phyloP scores from a whole-genome alignment of 2,329 filamentous ascomycete species.

The Chaetomium olivaceum region DNA sequence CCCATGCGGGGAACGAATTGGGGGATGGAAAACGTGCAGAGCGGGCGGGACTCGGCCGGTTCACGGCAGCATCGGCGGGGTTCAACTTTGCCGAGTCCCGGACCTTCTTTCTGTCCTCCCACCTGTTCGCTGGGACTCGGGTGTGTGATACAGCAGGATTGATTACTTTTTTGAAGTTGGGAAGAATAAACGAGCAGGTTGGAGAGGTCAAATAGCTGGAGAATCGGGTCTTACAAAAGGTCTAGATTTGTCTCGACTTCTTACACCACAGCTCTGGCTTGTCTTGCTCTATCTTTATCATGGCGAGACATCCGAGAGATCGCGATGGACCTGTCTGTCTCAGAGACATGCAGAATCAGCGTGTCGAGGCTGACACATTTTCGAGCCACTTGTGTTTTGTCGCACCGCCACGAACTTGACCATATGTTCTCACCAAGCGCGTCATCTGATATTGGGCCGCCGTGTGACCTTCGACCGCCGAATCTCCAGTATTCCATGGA shows the following conservation, averaged over 20 bases:
- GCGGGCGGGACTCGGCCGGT: conserved; percentile 1
- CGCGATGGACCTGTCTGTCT: not conserved
- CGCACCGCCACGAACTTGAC: not conserved
- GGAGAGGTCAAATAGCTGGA: not conserved
- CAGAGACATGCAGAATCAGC: not conserved
- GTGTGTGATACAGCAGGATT: not conserved
- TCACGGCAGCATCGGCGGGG: not conserved
- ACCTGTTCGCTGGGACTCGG: not conserved
- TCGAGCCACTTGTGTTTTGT: not conserved
- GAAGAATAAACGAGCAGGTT: not conserved
- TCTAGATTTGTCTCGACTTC: not conserved
- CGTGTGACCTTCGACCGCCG: conserved; percentile 5
- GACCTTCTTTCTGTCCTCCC: not conserved
- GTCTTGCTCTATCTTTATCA: not conserved
- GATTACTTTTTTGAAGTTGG: not conserved
- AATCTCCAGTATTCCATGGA: conserved; percentile 9
- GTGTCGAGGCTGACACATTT: not conserved
- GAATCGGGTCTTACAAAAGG: not conserved
- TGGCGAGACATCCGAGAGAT: not conserved
- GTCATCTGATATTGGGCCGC: conserved; percentile 10
- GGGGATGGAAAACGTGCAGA: not conserved
- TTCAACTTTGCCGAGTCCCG: not conserved
- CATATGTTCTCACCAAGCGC: not conserved
- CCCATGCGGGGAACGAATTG: not conserved
- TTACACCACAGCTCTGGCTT: not conserved